Base-by-base conservation (phyloP, 2,329 filamentous ascomycete species). In the Aspergillus flavus region DNA sequence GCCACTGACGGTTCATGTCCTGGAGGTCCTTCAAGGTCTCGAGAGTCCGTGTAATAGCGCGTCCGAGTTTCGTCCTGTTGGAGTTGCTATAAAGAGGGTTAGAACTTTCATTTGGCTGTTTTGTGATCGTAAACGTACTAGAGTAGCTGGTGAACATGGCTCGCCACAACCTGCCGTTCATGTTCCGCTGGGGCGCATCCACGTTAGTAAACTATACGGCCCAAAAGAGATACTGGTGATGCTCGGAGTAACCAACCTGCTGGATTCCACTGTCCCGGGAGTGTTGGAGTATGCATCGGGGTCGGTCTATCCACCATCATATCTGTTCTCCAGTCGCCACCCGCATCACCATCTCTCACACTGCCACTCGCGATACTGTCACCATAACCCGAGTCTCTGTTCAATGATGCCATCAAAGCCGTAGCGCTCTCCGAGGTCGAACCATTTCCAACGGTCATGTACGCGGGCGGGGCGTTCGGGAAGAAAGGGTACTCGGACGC, bases 311-410 rank as follows among this genome's bases (percentile, higher is more conserved):
- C 87, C 69, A 85, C 81, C 70, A 85, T 80, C 67, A 87, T 76
- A 62, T 83, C 83, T 21, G 84, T 81, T 72, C 85, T 82, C 84
- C 86, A 89, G 57, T 78, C 78, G 46, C 80, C 76, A 74, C 72
- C 78, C 58, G 73, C 72, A 67, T 77, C 76, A 61, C 76, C 77
- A 62, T 77, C 76, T 46, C 81, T 76, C 64, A 81, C 78, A 68
- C 86, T 86, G 58, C 91, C 91, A 64, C 88, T 89, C 34, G 86
- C 82, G 57, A 91, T 84, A 75, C 92, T 97, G 52, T 91, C 91
- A 61, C 93, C 94, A 74, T 98, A 98, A 7, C 94, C 95, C 21
- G 94, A 98, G 76, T 99, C 95, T 62, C 88, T 83, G 65, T 96
- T 92, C 61, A 98, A 83, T 71, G 96, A 86, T 21, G 89, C 88